phyloP scores from a whole-genome alignment of 257 asterid species.

The Petunia secreta region DNA sequence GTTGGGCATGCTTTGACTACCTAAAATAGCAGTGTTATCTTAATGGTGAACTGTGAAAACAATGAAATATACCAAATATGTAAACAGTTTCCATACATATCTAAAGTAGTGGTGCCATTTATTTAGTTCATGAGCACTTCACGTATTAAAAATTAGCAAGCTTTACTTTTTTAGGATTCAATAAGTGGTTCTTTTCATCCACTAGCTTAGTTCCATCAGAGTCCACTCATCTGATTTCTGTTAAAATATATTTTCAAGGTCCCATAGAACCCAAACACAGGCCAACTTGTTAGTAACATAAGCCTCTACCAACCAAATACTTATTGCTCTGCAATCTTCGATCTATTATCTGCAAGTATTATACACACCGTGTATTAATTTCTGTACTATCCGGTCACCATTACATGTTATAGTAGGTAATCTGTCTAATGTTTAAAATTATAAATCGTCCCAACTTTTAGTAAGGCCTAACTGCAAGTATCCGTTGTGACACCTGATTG shows the following conservation, averaged over 20 bases:
- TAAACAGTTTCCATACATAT: constrained; percentile 8
- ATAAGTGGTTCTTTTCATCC: constrained; percentile 36
- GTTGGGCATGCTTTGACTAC: not conserved
- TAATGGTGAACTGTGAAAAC: not conserved
- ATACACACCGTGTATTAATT: too few relatives aligned
- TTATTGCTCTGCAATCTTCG: constrained; percentile 23
- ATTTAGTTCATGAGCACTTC: constrained; percentile 22
- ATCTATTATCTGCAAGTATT: not conserved
- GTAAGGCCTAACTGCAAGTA: too few relatives aligned
- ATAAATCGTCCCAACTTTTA: too few relatives aligned
- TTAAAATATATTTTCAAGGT: not conserved
- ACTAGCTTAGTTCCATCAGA: constrained; percentile 37
- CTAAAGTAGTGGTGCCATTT: not conserved
- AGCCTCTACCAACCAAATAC: constrained; percentile 24
- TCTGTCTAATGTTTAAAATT: too few relatives aligned
- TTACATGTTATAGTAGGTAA: too few relatives aligned
- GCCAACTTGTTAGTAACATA: constrained; percentile 17
- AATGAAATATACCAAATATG: constrained; percentile 10
- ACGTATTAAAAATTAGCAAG: not conserved
- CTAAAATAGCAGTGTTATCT: constrained; percentile 16
- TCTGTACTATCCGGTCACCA: too few relatives aligned
- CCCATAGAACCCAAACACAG: constrained; percentile 4
- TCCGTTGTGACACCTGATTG: too few relatives aligned
- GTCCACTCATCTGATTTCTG: constrained; percentile 2
- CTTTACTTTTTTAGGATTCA: constrained; percentile 37